phyloP scores from a whole-genome alignment of 306 rosid species.

The Trifolium fragiferum region DNA sequence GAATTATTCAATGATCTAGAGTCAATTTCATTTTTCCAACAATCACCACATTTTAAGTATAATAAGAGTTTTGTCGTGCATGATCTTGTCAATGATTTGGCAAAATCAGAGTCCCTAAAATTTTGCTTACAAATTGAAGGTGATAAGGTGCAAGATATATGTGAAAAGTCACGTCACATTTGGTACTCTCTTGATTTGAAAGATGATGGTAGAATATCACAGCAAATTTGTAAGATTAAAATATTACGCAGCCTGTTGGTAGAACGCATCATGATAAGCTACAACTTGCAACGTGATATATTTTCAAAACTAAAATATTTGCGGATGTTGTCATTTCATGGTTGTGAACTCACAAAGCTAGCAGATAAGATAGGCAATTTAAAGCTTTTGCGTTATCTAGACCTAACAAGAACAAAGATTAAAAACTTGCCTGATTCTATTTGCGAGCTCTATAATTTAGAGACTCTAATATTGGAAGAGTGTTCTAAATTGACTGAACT shows the following conservation, averaged over 20 bases:
- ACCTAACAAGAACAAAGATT: too few relatives aligned
- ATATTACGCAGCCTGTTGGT: background rate
- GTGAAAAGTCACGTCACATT: constrained; percentile 22
- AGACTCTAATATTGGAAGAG: too few relatives aligned
- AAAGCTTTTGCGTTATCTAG: too few relatives aligned
- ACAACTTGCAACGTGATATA: background rate
- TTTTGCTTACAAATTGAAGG: constrained; percentile 10
- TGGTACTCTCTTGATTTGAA: background rate
- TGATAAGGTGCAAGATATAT: background rate
- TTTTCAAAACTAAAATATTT: too few relatives aligned
- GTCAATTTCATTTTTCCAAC: constrained; percentile 54
- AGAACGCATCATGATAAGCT: background rate
- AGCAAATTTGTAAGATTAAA: background rate
- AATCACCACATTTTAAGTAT: background rate
- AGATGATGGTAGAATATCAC: background rate
- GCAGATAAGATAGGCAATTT: too few relatives aligned
- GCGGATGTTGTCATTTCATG: too few relatives aligned
- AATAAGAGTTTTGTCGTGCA: constrained; percentile 40
- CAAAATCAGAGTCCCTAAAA: constrained; percentile 42
- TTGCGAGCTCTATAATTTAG: too few relatives aligned
- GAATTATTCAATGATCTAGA: constrained; percentile 46
- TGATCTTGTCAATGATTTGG: constrained; percentile 56
- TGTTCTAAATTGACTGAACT: too few relatives aligned
- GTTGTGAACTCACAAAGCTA: too few relatives aligned
- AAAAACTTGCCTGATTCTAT: too few relatives aligned